These are phyloP conservation scores for Alternaria hordeiaustralica DNA, from an alignment of 2,329 filamentous ascomycete genomes.

Conservation along the genomic window DNA sequence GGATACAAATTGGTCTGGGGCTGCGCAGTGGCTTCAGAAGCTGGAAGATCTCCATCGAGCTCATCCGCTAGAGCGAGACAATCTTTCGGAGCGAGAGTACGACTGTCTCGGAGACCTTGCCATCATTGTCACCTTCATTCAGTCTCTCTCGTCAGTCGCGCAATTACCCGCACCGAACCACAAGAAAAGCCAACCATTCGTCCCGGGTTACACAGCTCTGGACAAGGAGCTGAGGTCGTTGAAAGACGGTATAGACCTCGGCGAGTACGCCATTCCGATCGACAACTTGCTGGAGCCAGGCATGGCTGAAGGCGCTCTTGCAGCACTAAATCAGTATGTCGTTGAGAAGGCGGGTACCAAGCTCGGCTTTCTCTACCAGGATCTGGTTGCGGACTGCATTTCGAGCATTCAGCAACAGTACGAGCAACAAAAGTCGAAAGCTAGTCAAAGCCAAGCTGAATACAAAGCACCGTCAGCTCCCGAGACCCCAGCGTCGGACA, in stretches of 20 bases:
- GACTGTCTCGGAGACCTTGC: conserved; percentile 49
- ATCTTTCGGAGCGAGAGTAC: conserved; percentile 43
- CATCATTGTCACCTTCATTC: conserved; percentile 50
- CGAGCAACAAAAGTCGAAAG: background rate
- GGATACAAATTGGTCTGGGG: conserved; percentile 44
- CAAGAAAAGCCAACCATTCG: conserved; percentile 52
- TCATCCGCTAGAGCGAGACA: conserved; percentile 45
- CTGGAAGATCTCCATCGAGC: conserved; percentile 48
- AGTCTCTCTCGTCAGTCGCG: conserved; percentile 46
- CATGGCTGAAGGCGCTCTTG: conserved; percentile 47
- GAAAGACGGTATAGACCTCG: conserved; percentile 25
- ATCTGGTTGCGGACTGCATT: background rate
- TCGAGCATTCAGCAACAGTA: background rate
- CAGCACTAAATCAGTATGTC: conserved; percentile 48
- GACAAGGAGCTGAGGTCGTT: conserved; percentile 50
- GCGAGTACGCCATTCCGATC: conserved; percentile 51
- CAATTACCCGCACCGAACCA: conserved; percentile 47
- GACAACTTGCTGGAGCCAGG: conserved; percentile 53
- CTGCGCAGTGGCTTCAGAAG: conserved; percentile 52
- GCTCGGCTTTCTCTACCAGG: conserved; percentile 4
- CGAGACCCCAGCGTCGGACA: background rate
- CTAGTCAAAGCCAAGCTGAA: background rate
- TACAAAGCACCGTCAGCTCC: background rate
- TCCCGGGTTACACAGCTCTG: conserved; percentile 42
- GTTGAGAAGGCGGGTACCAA: conserved; percentile 36